Evolutionary conservation across 352 stramenopile species (phyloP).

Genomic region (Globisporangium middletonii): DNA sequence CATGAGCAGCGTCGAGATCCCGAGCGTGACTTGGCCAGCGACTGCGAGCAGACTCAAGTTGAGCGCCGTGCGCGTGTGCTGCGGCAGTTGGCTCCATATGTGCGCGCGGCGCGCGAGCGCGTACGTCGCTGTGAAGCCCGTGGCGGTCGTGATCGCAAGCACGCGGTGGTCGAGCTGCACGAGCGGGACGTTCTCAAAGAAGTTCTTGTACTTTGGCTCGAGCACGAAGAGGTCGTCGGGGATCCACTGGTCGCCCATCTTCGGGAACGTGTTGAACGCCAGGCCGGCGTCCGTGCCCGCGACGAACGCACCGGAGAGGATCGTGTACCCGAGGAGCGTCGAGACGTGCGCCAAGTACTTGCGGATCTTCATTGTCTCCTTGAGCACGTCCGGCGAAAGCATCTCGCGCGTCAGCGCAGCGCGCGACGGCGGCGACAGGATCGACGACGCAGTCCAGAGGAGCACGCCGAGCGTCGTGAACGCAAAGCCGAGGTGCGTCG

Average conservation of each 20-base stretch:
- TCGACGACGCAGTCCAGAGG: conserved; percentile 92
- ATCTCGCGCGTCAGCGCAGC: conserved; percentile 62
- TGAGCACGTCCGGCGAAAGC: conserved; percentile 72
- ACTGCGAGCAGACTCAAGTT: conserved; percentile 75
- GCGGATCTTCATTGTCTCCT: conserved; percentile 54
- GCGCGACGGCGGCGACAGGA: conserved; percentile 74
- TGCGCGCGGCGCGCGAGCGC: conserved; percentile 57
- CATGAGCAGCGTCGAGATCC: conserved; percentile 95
- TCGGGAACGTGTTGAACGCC: conserved; percentile 98
- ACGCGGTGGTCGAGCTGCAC: conserved; percentile 98
- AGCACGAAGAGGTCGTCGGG: conserved; percentile 90
- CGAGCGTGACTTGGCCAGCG: conserved; percentile 87
- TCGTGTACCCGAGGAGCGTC: conserved; percentile 72
- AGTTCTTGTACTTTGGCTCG: conserved; percentile 91
- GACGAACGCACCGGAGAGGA: conserved; percentile 92
- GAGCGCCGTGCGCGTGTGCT: conserved; percentile 64
- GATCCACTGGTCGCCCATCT: conserved; percentile 94
- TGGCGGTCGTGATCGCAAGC: conserved; percentile 90
- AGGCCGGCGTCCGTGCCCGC: conserved; percentile 98
- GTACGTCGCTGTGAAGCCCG: conserved; percentile 62
- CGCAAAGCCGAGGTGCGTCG: conserved; percentile 95
- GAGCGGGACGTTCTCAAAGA: conserved; percentile 98
- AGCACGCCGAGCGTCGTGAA: conserved; percentile 95
- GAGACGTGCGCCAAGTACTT: conserved; percentile 58
- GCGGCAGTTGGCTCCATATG: conserved; percentile 84